Base-by-base conservation (phyloP, 202 grass and related monocot genomes). In the Bolboschoenoplectus hybrid region DNA sequence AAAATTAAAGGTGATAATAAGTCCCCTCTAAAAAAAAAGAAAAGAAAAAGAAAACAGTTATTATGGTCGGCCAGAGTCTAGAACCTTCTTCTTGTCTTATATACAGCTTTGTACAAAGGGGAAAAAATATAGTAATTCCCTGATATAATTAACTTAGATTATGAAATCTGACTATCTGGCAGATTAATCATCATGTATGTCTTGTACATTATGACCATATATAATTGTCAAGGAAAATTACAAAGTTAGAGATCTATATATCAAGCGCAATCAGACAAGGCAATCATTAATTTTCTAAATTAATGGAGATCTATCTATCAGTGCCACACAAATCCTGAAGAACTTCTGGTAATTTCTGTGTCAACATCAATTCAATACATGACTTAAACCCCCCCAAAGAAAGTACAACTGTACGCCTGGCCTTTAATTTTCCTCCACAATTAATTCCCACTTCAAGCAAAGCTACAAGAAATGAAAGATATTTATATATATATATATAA, bases 391-490 rank as follows among this genome's bases (percentile, higher is more conserved):
- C 52, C 16, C 35, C 14, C 1, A 36, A 80, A 26, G 26, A 58
- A 80, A 80, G 53, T 55, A 73, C 2, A 2, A 44, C 43, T 62
- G 56, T 7, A 58, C 60, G 35, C 3, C 75, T 80, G 35, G 16
- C 16, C 3, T 0, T 63, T 20, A 4, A 8, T 75, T 81, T 82
- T 50, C 62, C n/a, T 82, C 60, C 80, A 82, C 64, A 70, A 84
- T 68, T 84, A 70, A 84, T 68, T 84, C 20, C 47, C 82, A 84
- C 82, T 71, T 71, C 14, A 71, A 52, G 9, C 38, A 71, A 17
- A 58, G 36, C 26, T 26, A 26, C 26, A 66, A 35, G 35, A 36
- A 67, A 56, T 53, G 63, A 84, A 70, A 84, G 32, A 41, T 39
- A 53, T 26, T 26, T 26, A 26, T 3, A 49, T 39, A 53, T 3